Base-by-base conservation (phyloP, 768 basidiomycete species). In the Termitomyces bulborhizus region DNA sequence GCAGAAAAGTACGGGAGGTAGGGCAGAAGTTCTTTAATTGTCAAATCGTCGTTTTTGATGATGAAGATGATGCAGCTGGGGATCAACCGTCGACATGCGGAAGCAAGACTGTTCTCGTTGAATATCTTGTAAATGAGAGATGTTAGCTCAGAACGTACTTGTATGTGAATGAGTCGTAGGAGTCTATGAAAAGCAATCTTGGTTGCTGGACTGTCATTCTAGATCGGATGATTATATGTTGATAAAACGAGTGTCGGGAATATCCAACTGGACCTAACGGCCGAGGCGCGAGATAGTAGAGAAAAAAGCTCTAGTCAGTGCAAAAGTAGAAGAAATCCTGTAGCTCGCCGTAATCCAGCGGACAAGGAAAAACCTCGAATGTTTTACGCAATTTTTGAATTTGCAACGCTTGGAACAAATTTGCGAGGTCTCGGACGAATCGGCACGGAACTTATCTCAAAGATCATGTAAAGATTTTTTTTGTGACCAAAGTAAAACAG, bases 121-220 rank as follows among this genome's bases (percentile, higher is more conserved):
- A 47, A 29, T 32, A 32, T 6, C 57, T 12, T 15, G 31, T 31
- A 8, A 51, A 32, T 40, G 11, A 29, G 40, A 56, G 18, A 4
- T 37, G 4, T 26, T 24, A 12, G 34, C 43, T 6, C 31, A 41
- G 27, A 44, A 76, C 86, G 55, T 53, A 90, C 90, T 92, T 93
- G 80, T 81, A 80, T n/a, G 90, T 88, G 69, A 92, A 93, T 1
- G 90, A 91, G 68, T 92, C 90, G 60, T 92, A 90, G 0, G 90
- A 92, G 66, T 91, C 90, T 31, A 92, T 76, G 45, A 93, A 74
- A 31, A 92, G 75, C 46, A 93, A 73, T 51, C 80, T 75, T 44
- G 82, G 82, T 16, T 62, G 62, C 53, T 69, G 68, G 41, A 71
- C 58, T 44, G 69, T 65, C 74, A 76, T 76, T 27, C 31, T 57